Conservation (phyloP, 352 stramenopile species). For the Phytopythium montanum region DNA sequence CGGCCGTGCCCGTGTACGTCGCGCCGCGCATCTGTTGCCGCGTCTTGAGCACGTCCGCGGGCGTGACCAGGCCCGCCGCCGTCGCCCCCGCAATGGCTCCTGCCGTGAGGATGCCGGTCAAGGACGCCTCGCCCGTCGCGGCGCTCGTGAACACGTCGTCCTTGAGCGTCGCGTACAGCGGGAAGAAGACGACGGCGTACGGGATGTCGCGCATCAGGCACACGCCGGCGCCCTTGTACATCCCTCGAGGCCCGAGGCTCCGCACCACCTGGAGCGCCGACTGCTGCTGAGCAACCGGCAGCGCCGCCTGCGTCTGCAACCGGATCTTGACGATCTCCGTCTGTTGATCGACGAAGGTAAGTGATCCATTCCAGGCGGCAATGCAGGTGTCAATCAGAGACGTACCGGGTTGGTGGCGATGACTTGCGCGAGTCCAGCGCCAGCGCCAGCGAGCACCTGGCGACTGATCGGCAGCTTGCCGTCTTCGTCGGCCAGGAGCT, state of each 20-base stretch:
- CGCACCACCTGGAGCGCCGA: slow-evolving; percentile 54
- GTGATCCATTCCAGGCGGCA: neutral
- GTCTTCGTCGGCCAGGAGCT: slow-evolving; percentile 58
- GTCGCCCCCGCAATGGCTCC: slow-evolving; percentile 58
- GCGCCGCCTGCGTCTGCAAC: slow-evolving; percentile 80
- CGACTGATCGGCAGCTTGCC: slow-evolving; percentile 53
- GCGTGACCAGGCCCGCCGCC: slow-evolving; percentile 55
- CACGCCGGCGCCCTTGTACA: slow-evolving; percentile 85
- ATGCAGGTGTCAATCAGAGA: neutral
- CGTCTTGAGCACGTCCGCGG: slow-evolving; percentile 90
- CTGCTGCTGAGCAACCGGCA: slow-evolving; percentile 58
- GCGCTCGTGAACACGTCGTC: slow-evolving; percentile 39
- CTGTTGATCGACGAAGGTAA: slow-evolving; percentile 14
- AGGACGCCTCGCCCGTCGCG: slow-evolving; percentile 45
- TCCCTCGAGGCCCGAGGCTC: slow-evolving; percentile 67
- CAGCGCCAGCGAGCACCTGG: slow-evolving; percentile 64
- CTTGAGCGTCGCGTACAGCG: slow-evolving; percentile 77
- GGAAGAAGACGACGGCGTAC: slow-evolving; percentile 94
- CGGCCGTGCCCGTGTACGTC: slow-evolving; percentile 76
- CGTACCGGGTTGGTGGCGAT: slow-evolving; percentile 83
- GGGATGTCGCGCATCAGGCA: slow-evolving; percentile 91
- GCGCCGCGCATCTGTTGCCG: slow-evolving; percentile 75
- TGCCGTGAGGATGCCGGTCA: slow-evolving; percentile 58
- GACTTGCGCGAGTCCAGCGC: slow-evolving; percentile 77
- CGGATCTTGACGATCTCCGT: slow-evolving; percentile 93